Conservation (phyloP, 805 yeast species). For the Citeromyces matritensis region DNA sequence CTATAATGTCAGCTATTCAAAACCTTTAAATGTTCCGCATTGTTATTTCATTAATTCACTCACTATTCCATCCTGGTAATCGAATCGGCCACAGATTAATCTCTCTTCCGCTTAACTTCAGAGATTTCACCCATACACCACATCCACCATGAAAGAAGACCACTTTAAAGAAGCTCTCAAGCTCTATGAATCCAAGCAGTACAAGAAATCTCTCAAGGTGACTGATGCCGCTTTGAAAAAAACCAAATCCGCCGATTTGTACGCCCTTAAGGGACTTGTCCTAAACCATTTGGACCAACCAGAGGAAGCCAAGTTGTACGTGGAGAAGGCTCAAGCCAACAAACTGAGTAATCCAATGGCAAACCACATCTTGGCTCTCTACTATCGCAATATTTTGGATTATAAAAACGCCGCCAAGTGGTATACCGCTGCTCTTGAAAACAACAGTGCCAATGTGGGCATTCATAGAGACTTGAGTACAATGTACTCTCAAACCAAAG, state of each 20-base stretch:
- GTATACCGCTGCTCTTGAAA: conserved; percentile 59
- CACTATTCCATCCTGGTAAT: no score
- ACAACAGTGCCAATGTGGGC: conserved; percentile 66
- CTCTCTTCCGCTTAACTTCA: conserved; percentile 3
- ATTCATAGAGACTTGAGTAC: conserved; percentile 73
- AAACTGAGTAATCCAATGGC: conserved; percentile 54
- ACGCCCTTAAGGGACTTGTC: conserved; percentile 76
- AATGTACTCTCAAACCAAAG: conserved; percentile 69
- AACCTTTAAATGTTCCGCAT: no score
- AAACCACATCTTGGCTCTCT: conserved; percentile 77
- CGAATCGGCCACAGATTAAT: no score
- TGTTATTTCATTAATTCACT: no score
- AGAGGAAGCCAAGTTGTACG: conserved; percentile 47
- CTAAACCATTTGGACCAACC: conserved; percentile 40
- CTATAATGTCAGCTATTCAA: no score
- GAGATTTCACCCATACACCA: neutral
- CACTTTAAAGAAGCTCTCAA: conserved; percentile 71
- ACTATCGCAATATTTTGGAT: conserved; percentile 53
- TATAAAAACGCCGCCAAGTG: conserved; percentile 68
- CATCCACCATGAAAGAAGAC: conserved; percentile 43
- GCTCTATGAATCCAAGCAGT: conserved; percentile 73
- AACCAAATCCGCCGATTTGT: conserved; percentile 65
- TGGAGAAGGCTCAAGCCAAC: conserved; percentile 44
- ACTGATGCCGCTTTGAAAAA: conserved; percentile 69
- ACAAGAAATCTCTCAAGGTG: conserved; percentile 69